These are phyloP conservation scores for Cyphellophora attinorum DNA, from an alignment of 2,329 filamentous ascomycete genomes.

Conservation along the genomic window DNA sequence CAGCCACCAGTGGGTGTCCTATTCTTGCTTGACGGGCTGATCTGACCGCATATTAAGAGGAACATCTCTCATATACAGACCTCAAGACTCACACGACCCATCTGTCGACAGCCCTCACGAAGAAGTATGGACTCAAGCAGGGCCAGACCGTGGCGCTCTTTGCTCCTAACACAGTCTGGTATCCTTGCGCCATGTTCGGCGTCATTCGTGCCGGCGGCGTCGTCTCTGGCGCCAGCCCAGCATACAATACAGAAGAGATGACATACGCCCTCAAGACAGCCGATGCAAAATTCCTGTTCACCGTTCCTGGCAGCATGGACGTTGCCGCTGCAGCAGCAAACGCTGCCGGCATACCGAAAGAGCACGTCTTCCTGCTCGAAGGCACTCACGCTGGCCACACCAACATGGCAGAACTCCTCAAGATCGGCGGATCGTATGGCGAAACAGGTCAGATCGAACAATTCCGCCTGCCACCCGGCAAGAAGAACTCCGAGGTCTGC, in stretches of 20 bases:
- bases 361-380: conserved; percentile 48
- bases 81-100: conserved; percentile 49
- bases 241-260: conserved; percentile 61
- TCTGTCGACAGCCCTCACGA: conserved; percentile 51
- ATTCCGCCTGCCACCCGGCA: conserved; percentile 41
- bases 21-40: background rate
- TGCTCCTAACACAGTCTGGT: conserved; percentile 57
- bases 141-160: conserved; percentile 53
- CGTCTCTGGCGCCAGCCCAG: conserved; percentile 54
- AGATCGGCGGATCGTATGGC: conserved; percentile 26
- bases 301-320: conserved; percentile 39
- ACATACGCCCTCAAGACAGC: conserved; percentile 52
- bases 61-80: conserved; percentile 45
- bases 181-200: conserved; percentile 53
- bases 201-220: conserved; percentile 46
- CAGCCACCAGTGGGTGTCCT: conserved; percentile 42
- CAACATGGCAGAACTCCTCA: conserved; percentile 26
- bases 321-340: conserved; percentile 46
- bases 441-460: conserved; percentile 34
- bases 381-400: conserved; percentile 42
- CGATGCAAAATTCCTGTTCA: conserved; percentile 34
- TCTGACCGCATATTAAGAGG: too few species aligned
- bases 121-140: conserved; percentile 42
- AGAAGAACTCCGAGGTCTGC: conserved; percentile 49
- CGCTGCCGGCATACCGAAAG: conserved; percentile 42